These are phyloP conservation scores for Aspergillus sparsus DNA, from an alignment of 495 filamentous ascomycete species.

Conservation along the genomic window DNA sequence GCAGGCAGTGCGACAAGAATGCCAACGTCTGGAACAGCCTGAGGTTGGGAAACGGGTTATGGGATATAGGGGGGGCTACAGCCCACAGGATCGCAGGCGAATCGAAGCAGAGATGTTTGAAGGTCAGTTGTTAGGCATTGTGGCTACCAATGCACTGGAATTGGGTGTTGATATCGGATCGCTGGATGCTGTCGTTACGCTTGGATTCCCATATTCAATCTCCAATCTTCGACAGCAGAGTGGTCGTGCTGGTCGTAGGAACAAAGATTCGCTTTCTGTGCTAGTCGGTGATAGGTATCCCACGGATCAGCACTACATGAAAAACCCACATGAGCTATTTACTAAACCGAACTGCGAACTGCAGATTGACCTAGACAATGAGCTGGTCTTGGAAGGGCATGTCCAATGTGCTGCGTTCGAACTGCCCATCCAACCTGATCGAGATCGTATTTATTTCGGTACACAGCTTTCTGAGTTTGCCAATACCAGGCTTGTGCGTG, in stretches of 20 bases:
- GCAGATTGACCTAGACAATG: constrained; percentile 86
- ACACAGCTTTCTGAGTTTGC: constrained; percentile 71
- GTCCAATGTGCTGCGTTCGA: constrained; percentile 95
- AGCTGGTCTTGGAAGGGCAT: constrained; percentile 89
- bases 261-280: constrained; percentile 90
- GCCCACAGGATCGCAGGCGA: constrained; percentile 82
- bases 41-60: constrained; percentile 81
- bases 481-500: constrained; percentile 70
- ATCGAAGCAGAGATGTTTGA: constrained; percentile 99
- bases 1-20: constrained; percentile 74
- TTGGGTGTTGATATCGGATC: constrained; percentile 95
- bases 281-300: constrained; percentile 90
- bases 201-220: constrained; percentile 94
- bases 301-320: constrained; percentile 95
- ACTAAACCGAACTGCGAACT: constrained; percentile 85
- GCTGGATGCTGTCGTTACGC: constrained; percentile 89
- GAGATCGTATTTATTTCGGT: constrained; percentile 81
- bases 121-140: constrained; percentile 86
- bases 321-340: constrained; percentile 96
- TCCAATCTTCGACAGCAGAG: constrained; percentile 94
- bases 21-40: constrained; percentile 65
- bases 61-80: constrained; percentile 96
- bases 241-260: constrained; percentile 86
- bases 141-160: constrained; percentile 92
- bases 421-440: constrained; percentile 78